Conservation (phyloP, 371 early-diverging fungal species). For the Apophysomyces ossiformis region DNA sequence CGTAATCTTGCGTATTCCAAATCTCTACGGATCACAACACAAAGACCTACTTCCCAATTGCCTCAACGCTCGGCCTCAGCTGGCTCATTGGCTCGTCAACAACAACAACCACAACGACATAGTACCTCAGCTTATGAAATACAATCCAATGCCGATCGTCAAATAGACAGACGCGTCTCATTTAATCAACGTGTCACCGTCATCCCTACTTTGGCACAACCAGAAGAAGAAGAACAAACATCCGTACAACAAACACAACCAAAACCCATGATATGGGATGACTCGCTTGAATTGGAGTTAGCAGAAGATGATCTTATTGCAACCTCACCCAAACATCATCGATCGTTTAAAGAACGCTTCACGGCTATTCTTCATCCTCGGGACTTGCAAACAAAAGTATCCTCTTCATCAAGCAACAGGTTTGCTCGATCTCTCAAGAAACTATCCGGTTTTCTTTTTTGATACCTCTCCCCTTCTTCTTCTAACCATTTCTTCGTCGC, state of each 20-base stretch:
- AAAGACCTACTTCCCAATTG: slow-evolving; percentile 8
- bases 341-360: not conserved
- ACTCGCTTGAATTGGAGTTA: not conserved
- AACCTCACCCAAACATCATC: not conserved
- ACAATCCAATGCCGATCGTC: not conserved
- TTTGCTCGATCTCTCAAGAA: slow-evolving; percentile 25
- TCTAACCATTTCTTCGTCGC: not conserved
- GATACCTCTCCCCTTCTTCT: not conserved
- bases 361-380: slow-evolving; percentile 8
- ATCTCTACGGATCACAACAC: not conserved
- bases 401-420: slow-evolving; percentile 19
- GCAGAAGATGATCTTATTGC: slow-evolving; percentile 7
- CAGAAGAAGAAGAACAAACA: not conserved
- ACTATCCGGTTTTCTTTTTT: slow-evolving; percentile 19
- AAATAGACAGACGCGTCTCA: slow-evolving; percentile 17
- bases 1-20: slow-evolving; percentile 2
- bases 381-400: slow-evolving; percentile 14
- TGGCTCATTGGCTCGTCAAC: slow-evolving; percentile 23
- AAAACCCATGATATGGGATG: not conserved
- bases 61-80: slow-evolving; percentile 28
- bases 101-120: slow-evolving; percentile 19
- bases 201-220: slow-evolving; percentile 8
- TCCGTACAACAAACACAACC: not conserved
- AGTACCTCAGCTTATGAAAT: slow-evolving; percentile 4
- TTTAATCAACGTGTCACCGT: slow-evolving; percentile 17